phyloP scores from a whole-genome alignment of 1,139 yeast species.

The Magnusiomyces suaveolens region DNA sequence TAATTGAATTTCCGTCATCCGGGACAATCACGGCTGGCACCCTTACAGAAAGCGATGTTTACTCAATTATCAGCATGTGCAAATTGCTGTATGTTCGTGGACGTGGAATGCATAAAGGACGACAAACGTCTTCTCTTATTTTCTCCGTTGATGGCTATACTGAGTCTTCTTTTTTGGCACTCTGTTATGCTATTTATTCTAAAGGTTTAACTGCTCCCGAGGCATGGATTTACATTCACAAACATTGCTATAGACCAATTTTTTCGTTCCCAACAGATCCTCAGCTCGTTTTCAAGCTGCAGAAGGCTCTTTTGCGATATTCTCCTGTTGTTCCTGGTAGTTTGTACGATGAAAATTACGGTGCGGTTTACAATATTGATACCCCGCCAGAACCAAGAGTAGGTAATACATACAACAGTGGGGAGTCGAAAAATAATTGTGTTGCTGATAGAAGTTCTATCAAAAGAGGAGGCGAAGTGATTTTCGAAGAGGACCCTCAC shows the following conservation, averaged over 20 bases:
- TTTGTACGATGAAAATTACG: slow-evolving; percentile 12
- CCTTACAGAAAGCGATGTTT: slow-evolving; percentile 21
- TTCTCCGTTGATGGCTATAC: slow-evolving; percentile 91
- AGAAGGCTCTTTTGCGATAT: slow-evolving; percentile 45
- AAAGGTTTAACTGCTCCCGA: slow-evolving; percentile 43
- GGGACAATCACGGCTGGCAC: slow-evolving; percentile 36
- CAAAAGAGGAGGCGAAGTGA: slow-evolving; percentile 6
- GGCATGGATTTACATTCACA: slow-evolving; percentile 50
- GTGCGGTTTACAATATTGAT: slow-evolving; percentile 14
- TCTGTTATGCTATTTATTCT: slow-evolving; percentile 63
- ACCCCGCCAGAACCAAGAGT: not conserved
- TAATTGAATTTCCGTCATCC: slow-evolving; percentile 68
- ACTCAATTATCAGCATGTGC: slow-evolving; percentile 25
- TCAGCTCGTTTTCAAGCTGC: slow-evolving; percentile 51
- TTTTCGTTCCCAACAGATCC: slow-evolving; percentile 75
- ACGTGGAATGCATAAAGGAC: slow-evolving; percentile 18
- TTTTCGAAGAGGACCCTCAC: slow-evolving; percentile 4
- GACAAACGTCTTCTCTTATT: slow-evolving; percentile 37
- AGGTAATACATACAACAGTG: not conserved
- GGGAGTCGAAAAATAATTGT: too few species aligned
- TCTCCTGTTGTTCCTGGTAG: slow-evolving; percentile 38
- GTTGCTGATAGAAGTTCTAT: too few species aligned
- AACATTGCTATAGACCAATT: slow-evolving; percentile 61
- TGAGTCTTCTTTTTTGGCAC: slow-evolving; percentile 66
- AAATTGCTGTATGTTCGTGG: slow-evolving; percentile 29